Evolutionary conservation across 169 alveolate species (phyloP).

Genomic region (Plasmodium gaboni): DNA sequence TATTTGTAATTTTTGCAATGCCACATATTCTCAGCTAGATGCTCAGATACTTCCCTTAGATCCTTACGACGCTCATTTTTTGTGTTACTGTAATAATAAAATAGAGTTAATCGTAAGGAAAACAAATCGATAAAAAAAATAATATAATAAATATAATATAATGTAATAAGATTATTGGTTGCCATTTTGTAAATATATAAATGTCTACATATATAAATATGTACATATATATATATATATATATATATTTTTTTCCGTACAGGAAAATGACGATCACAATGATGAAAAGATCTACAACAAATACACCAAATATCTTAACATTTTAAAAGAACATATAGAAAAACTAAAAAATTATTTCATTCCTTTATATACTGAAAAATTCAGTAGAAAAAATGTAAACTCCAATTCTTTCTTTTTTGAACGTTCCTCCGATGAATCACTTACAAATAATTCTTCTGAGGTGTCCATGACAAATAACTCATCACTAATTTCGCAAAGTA

Average conservation of each 20-base stretch:
- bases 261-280: constrained; percentile 56
- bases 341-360: constrained; percentile 53
- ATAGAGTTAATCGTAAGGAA: constrained; percentile 81
- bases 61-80: constrained; percentile 83
- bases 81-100: constrained; percentile 83
- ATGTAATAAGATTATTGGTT: not conserved
- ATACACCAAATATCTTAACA: constrained; percentile 45
- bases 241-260: not conserved
- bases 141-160: not conserved
- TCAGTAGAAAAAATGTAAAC: constrained; percentile 6
- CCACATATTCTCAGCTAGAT: constrained; percentile 80
- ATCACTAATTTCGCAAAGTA: constrained; percentile 45
- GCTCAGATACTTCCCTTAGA: constrained; percentile 84
- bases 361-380: constrained; percentile 59
- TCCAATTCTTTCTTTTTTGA: constrained; percentile 15
- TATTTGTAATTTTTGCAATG: constrained; percentile 79
- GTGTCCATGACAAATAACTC: constrained; percentile 48
- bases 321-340: constrained; percentile 52
- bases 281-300: constrained; percentile 35
- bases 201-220: constrained; percentile 74
- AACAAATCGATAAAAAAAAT: not conserved
- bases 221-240: constrained; percentile 18
- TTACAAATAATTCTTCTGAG: constrained; percentile 54
- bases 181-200: not conserved
- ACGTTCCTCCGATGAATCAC: constrained; percentile 44